Evolutionary conservation across 495 filamentous ascomycete species (phyloP), one percentile per base, ranked within the genome.

Genomic region (Podospora tetraspora): DNA sequence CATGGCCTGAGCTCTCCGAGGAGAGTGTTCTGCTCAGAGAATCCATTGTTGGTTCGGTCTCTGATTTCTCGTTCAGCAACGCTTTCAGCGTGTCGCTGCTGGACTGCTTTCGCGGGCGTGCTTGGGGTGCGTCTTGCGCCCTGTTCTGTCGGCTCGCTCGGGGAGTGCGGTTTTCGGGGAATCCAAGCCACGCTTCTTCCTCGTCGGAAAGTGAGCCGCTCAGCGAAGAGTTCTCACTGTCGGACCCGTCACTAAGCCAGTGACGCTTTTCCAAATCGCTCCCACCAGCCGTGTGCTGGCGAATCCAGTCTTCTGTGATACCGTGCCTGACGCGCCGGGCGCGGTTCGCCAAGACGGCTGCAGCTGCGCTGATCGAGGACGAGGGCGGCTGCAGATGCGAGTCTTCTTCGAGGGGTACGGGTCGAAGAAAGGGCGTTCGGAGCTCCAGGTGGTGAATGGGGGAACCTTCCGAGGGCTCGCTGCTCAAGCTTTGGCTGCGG

Each of bases 231-330:
- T 79, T 80, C 81, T 85, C 85, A 77, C 82, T 86, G 72, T 86
- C 88, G 27, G 86, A 85, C 69, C 89, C 88, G 89, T 92, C 90
- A 72, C 89, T 92, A 58, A 90, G 77, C 90, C 90, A 92, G 75
- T 90, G 87, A 56, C 84, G 85, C 63, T 85, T 83, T 75, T 92
- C 90, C 63, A 85, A 84, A 57, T 84, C 78, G 57, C 80, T 81
- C 70, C 87, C 86, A 69, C 85, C 83, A 11, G 86, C 84, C 8
- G 90, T 87, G 70, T 91, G 90, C 70, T 90, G 88, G 56, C 90
- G 87, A 68, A 92, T 90, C 90, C 90, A 92, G 80, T 90, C 89
- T 73, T 91, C 86, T 1, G 89, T 92, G 64, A 91, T 87, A 58
- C 90, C 89, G 73, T 85, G 78, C 52, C 85, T 77, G 70, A 84